Evolutionary conservation across 2,329 filamentous ascomycete genomes (phyloP), one percentile per base, ranked within the genome.

Genomic region (Gnomoniopsis smithogilvyi): DNA sequence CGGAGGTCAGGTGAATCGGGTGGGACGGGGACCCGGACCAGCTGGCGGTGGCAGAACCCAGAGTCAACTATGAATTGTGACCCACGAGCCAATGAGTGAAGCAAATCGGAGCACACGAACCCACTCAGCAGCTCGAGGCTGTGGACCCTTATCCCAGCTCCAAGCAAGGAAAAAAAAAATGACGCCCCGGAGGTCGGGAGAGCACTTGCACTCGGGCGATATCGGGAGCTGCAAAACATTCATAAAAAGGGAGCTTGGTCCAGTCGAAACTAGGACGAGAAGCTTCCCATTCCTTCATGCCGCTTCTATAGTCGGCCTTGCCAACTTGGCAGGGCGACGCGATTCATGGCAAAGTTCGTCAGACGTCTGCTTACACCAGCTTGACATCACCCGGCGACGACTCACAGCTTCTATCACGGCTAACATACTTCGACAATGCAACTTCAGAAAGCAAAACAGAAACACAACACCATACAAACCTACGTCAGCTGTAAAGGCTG

Each of bases 71-170:
- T 65, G 60, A 63, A 65, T 61, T 62, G 51, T 63, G 61, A 58
- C 69, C 41, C 64, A 68, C 62, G 68, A 67, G 67, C 63, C 68
- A 70, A 69, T 69, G 63, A 54, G 61, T 58, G 59, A 53, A 47
- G 48, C 51, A 49, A 54, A 59, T 59, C 58, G 53, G 56, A 62
- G 58, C 65, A 67, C 65, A 65, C 56, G 54, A 63, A 43, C 50
- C 59, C 60, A 63, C 60, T 38, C 45, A 30, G 49, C 58, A 52
- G 47, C 65, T 66, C 64, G 64, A 56, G 56, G 52, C 56, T 58
- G 66, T 69, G 67, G 67, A 64, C 66, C 66, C 50, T 47, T 33
- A 61, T 60, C 54, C 62, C 56, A 64, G 67, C 61, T 63, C 24
- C 56, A 61, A 61, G 62, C 53, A 54, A 63, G 59, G 61, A 60